Conservation (phyloP, 2,329 filamentous ascomycete species). For the Ophioceras dolichostomum region DNA sequence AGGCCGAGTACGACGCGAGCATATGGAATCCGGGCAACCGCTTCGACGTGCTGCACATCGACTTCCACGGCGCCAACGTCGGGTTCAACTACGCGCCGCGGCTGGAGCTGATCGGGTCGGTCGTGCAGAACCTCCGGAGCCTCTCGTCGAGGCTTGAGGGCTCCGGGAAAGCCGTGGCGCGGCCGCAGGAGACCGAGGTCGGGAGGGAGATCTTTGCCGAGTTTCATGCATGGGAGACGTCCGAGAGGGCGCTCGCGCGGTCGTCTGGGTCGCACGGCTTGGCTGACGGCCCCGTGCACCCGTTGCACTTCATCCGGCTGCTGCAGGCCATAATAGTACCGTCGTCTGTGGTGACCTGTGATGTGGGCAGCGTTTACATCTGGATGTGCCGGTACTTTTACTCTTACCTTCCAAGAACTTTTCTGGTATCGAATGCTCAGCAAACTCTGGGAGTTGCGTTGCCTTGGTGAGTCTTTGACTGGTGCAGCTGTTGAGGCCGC, state of each 20-base stretch:
- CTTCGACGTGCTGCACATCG: constrained; percentile 29
- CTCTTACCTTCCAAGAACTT: constrained; percentile 27
- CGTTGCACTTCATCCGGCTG: constrained; percentile 29
- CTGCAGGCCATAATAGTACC: constrained; percentile 26
- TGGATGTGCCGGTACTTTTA: constrained; percentile 33
- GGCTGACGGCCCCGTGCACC: constrained; percentile 23
- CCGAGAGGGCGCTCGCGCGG: constrained; percentile 5
- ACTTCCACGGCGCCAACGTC: constrained; percentile 25
- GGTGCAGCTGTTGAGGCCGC: too few species aligned
- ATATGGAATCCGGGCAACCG: constrained; percentile 24
- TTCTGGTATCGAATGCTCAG: constrained; percentile 34
- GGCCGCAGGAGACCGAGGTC: constrained; percentile 21
- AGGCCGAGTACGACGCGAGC: constrained; percentile 31
- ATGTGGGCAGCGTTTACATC: constrained; percentile 36
- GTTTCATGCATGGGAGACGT: constrained; percentile 20
- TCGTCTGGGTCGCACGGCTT: constrained; percentile 6
- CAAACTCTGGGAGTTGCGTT: constrained; percentile 24
- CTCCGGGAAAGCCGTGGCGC: constrained; percentile 12
- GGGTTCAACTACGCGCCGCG: constrained; percentile 26
- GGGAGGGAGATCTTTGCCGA: constrained; percentile 20
- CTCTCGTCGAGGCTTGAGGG: constrained; percentile 16
- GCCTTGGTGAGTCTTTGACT: not conserved
- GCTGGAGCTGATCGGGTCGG: constrained; percentile 28
- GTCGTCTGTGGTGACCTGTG: constrained; percentile 27
- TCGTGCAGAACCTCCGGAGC: constrained; percentile 24